phyloP scores from a whole-genome alignment of 805 yeast genomes.

The Metschnikowia gelsemii region DNA sequence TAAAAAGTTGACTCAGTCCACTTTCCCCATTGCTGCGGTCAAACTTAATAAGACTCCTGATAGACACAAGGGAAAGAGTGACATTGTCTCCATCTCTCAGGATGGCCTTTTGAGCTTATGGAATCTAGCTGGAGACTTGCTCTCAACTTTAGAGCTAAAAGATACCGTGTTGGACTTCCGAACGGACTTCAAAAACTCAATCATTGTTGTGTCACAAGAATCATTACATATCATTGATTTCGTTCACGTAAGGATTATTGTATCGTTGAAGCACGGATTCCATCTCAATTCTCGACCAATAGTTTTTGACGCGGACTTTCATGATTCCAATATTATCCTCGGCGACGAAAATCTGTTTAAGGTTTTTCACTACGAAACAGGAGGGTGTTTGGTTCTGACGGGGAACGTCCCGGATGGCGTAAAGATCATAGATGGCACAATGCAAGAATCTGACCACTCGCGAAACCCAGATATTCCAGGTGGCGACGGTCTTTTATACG shows the following conservation, averaged over 20 bases:
- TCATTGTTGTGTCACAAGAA: conserved; percentile 24
- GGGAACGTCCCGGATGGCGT: conserved; percentile 18
- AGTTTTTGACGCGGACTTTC: conserved; percentile 32
- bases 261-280: conserved; percentile 20
- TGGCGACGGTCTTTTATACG: conserved; percentile 41
- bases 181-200: conserved; percentile 29
- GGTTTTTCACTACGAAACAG: conserved; percentile 24
- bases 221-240: conserved; percentile 24
- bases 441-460: conserved; percentile 9
- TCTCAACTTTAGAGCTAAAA: conserved; percentile 1
- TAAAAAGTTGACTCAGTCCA: conserved; percentile 17
- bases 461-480: conserved; percentile 33
- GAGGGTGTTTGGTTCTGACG: not conserved
- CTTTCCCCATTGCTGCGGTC: conserved; percentile 22
- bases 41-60: conserved; percentile 24
- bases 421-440: conserved; percentile 17
- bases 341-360: conserved; percentile 22
- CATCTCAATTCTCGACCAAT: conserved; percentile 12
- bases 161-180: conserved; percentile 6
- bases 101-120: conserved; percentile 28
- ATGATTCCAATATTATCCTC: conserved; percentile 30
- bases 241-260: conserved; percentile 8
- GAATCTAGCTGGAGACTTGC: conserved; percentile 20
- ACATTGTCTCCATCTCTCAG: conserved; percentile 27
- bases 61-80: conserved; percentile 25